A percentile compares a stretch with the other conserved stretches of the same genome.
phyloP scores from a whole-genome alignment of 345 rosid genomes.

The Gynandropsis gynandra region DNA sequence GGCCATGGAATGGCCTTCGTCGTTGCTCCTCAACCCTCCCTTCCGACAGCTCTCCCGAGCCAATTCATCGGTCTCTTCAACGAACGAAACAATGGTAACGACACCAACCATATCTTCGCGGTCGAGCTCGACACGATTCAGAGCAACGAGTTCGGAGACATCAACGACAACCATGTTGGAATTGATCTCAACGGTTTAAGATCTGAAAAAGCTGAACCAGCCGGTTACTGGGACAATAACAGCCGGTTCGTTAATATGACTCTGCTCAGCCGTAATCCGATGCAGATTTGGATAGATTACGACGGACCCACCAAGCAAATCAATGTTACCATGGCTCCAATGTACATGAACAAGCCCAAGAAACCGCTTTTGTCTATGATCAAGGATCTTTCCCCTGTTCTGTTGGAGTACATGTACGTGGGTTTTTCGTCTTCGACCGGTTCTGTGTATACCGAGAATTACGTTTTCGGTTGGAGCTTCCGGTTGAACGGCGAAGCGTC shows the following conservation, averaged over 20 bases:
- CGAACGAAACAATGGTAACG: slow-evolving; percentile 14
- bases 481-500: slow-evolving; percentile 34
- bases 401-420: slow-evolving; percentile 32
- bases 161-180: slow-evolving; percentile 42
- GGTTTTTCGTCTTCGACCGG: slow-evolving; percentile 52
- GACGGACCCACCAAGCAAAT: slow-evolving; percentile 31
- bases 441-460: slow-evolving; percentile 24
- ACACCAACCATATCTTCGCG: slow-evolving; percentile 24
- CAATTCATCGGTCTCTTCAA: slow-evolving; percentile 33
- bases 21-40: too few relatives aligned
- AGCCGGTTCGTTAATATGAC: too few relatives aligned
- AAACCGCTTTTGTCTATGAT: slow-evolving; percentile 34
- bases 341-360: slow-evolving; percentile 24
- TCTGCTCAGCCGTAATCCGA: too few relatives aligned
- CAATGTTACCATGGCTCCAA: slow-evolving; percentile 44
- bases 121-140: slow-evolving; percentile 34
- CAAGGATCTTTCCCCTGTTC: slow-evolving; percentile 30
- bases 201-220: slow-evolving; percentile 28
- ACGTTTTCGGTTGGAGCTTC: slow-evolving; percentile 53
- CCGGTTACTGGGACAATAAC: too few relatives aligned
- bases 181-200: slow-evolving; percentile 27
- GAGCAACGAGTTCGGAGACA: slow-evolving; percentile 30
- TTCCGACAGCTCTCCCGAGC: background rate
- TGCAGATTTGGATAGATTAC: too few relatives aligned
- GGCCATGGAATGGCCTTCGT: too few relatives aligned